phyloP scores from a whole-genome alignment of 345 rosid species.

The Gossypium herbaceum region DNA sequence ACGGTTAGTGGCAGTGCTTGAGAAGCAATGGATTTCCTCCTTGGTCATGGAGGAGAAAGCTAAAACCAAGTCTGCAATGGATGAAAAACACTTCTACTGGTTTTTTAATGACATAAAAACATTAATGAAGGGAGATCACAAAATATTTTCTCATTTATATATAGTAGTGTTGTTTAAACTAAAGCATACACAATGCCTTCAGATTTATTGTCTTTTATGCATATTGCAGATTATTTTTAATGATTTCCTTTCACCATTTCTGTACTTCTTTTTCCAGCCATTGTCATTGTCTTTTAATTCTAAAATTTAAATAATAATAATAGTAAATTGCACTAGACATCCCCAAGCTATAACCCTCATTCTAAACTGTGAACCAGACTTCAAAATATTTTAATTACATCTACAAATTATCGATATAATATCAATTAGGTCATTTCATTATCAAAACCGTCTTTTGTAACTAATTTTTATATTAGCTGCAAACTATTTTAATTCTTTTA shows the following conservation, averaged over 20 bases:
- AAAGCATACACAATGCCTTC: background rate
- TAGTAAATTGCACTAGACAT: no score
- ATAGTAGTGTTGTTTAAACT: background rate
- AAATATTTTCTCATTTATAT: background rate
- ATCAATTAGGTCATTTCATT: no score
- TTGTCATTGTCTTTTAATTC: no score
- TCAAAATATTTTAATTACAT: no score
- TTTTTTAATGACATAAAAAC: background rate
- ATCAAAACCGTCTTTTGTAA: no score
- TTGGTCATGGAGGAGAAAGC: background rate
- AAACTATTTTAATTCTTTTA: no score
- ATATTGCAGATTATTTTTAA: background rate
- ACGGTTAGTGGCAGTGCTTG: conserved; percentile 24
- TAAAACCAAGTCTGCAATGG: background rate
- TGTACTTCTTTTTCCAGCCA: background rate
- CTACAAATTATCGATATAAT: no score
- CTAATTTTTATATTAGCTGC: no score
- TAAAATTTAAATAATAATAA: no score
- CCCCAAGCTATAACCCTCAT: no score
- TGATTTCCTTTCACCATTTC: background rate
- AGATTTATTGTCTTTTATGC: background rate
- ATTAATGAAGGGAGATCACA: background rate
- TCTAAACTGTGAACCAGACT: no score
- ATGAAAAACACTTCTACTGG: background rate
- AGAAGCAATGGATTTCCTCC: background rate